Percentiles rank a stretch among this genome's conserved stretches.
Evolutionary conservation across 305 asterid genomes (phyloP).

Genomic region (Striga hermonthica): DNA sequence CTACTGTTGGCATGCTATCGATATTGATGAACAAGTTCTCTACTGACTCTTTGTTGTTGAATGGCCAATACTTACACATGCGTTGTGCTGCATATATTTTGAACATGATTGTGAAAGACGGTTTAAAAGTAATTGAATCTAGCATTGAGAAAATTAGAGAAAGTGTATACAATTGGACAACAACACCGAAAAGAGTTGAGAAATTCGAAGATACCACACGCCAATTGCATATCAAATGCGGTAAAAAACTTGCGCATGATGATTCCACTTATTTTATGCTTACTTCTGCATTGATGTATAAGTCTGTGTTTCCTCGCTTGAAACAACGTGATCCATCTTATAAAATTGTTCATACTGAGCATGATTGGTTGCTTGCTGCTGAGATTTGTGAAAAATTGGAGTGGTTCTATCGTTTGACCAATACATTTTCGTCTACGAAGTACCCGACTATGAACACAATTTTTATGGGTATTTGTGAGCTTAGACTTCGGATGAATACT

Average conservation of each 20-base stretch:
- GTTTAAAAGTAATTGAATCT: no score
- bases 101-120: background rate
- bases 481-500: background rate
- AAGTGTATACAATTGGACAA: background rate
- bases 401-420: background rate
- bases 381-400: constrained; percentile 10
- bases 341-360: background rate
- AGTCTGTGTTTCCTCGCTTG: background rate
- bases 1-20: background rate
- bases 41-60: background rate
- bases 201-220: background rate
- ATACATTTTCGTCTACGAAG: background rate
- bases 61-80: background rate
- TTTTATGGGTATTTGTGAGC: background rate
- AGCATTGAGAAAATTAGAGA: no score
- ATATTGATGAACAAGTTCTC: background rate
- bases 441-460: background rate
- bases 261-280: constrained; percentile 5
- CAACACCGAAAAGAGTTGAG: background rate
- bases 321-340: background rate
- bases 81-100: background rate
- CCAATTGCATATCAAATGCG: background rate
- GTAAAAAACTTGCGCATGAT: background rate
- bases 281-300: background rate
- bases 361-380: background rate